A percentile compares a stretch with the other conserved stretches of the same genome.
Conservation (phyloP, 83 land plant genomes). For the Diphasiastrum complanatum region DNA sequence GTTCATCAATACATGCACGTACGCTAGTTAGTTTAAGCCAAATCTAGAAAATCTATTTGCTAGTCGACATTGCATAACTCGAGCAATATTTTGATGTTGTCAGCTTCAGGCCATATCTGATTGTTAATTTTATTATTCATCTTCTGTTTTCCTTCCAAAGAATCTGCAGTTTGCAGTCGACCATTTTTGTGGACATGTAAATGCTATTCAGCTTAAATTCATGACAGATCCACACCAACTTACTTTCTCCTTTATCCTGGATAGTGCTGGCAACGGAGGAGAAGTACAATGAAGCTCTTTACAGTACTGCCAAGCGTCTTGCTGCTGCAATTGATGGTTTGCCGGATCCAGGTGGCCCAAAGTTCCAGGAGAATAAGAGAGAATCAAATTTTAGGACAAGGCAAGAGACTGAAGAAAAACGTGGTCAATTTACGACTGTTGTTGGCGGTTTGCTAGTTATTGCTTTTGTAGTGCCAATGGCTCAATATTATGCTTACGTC, state of each 20-base stretch:
- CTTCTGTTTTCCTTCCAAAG: no score
- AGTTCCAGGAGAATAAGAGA: conserved; percentile 71
- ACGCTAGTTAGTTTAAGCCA: no score
- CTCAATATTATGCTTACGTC: conserved; percentile 96
- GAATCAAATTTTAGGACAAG: conserved; percentile 92
- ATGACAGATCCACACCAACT: background rate
- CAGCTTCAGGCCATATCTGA: no score
- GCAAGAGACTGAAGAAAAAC: conserved; percentile 86
- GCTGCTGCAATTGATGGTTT: conserved; percentile 89
- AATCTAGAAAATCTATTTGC: no score
- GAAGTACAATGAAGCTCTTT: conserved; percentile 91
- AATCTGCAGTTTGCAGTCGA: no score
- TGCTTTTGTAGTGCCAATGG: conserved; percentile 99
- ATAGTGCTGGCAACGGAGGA: conserved; percentile 93
- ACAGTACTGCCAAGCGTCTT: conserved; percentile 68
- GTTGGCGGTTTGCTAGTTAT: conserved; percentile 93
- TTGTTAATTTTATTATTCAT: no score
- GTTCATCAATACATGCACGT: no score
- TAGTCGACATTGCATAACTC: no score
- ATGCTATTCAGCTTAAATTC: background rate
- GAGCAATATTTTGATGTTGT: no score
- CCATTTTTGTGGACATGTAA: no score
- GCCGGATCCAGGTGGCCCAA: conserved; percentile 85
- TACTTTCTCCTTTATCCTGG: background rate
- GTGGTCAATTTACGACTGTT: conserved; percentile 81